These are phyloP conservation scores for Sugiyamaella castrensis DNA, from an alignment of 1,139 yeast species.

Conservation along the genomic window DNA sequence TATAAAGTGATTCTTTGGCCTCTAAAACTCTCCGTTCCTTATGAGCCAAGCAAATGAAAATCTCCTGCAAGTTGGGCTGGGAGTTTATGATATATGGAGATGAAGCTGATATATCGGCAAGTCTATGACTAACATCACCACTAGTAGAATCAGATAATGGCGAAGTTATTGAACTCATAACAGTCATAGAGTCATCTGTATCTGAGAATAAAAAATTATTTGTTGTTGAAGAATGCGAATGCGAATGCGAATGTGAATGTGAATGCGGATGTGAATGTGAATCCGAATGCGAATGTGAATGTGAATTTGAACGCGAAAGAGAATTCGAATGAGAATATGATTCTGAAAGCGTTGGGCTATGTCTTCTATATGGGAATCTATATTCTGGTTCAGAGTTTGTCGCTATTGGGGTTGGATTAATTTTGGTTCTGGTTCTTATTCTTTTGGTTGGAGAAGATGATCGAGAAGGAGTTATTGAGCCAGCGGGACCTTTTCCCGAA, in stretches of 20 bases:
- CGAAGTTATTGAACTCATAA: constrained; percentile 4
- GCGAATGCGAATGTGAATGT: constrained; percentile 5
- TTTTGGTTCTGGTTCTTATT: constrained; percentile 10
- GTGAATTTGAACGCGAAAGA: constrained; percentile 1
- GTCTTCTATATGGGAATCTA: constrained; percentile 8
- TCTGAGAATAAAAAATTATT: constrained; percentile 9
- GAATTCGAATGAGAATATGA: constrained; percentile 3
- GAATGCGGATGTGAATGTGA: constrained; percentile 6
- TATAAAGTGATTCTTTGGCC: constrained; percentile 33
- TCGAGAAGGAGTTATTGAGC: not conserved
- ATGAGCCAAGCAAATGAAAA: constrained; percentile 36
- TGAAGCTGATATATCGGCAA: not conserved
- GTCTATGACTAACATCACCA: constrained; percentile 4
- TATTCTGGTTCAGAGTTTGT: constrained; percentile 6
- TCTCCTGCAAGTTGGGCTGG: constrained; percentile 34
- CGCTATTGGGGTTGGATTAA: constrained; percentile 16
- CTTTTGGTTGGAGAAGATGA: constrained; percentile 16
- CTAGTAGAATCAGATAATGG: constrained; percentile 10
- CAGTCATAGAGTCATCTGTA: constrained; percentile 11
- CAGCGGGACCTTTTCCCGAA: no score
- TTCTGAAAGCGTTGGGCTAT: constrained; percentile 13
- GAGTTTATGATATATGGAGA: constrained; percentile 28
- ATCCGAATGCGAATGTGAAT: constrained; percentile 4
- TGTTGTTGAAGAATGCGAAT: constrained; percentile 7
- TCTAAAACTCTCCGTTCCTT: constrained; percentile 40